Evolutionary conservation across 495 filamentous ascomycete species (phyloP).

Genomic region (Aspergillus wentii): DNA sequence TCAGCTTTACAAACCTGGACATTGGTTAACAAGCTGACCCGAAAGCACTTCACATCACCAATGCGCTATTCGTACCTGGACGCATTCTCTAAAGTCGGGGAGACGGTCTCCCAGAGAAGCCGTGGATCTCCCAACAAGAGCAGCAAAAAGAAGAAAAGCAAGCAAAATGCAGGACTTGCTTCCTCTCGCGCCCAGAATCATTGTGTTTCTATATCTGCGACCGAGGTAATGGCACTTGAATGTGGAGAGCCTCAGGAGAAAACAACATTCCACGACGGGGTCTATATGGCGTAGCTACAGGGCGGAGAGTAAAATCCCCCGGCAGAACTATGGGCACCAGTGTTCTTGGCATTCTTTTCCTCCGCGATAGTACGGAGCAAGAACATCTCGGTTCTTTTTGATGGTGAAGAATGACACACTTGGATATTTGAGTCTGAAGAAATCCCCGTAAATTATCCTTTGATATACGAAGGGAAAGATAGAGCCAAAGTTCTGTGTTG

Average conservation of each 20-base stretch:
- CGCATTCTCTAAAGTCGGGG: slow-evolving; percentile 85
- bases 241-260: slow-evolving; percentile 19
- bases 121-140: slow-evolving; percentile 43
- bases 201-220: slow-evolving; percentile 17
- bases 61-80: slow-evolving; percentile 78
- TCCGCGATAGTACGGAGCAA: too few relatives aligned
- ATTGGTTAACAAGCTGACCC: slow-evolving; percentile 12
- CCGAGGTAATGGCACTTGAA: slow-evolving; percentile 7
- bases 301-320: slow-evolving; percentile 10
- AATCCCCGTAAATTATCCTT: too few relatives aligned
- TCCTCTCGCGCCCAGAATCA: slow-evolving; percentile 21
- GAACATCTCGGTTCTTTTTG: too few relatives aligned
- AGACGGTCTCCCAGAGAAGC: slow-evolving; percentile 84
- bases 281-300: slow-evolving; percentile 3
- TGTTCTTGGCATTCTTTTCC: slow-evolving; percentile 26
- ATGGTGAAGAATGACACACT: too few relatives aligned
- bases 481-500: too few relatives aligned
- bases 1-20: slow-evolving; percentile 70
- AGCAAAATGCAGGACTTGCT: slow-evolving; percentile 19
- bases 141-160: slow-evolving; percentile 32
- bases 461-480: too few relatives aligned
- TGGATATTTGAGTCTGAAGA: too few relatives aligned
- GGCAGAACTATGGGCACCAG: too few relatives aligned
- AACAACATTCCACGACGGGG: too few relatives aligned
- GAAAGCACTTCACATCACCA: slow-evolving; percentile 3